Percentiles rank a stretch among this genome's conserved stretches.
Evolutionary conservation across 2,329 filamentous ascomycete species (phyloP).

Genomic region (Ophiostoma sp.): DNA sequence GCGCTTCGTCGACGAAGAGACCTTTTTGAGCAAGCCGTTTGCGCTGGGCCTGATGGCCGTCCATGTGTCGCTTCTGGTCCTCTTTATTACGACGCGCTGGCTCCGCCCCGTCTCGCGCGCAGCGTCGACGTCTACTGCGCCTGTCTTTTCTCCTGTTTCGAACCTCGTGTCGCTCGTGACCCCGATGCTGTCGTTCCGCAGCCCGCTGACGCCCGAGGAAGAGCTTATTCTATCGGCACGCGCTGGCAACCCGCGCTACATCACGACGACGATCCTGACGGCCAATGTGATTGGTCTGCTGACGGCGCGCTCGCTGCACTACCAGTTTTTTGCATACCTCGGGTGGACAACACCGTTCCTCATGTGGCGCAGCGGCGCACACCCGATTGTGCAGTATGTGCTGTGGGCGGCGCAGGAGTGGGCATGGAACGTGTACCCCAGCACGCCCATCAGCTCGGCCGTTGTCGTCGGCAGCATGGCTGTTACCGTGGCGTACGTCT

Average conservation of each 20-base stretch:
- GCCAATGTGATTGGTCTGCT: constrained; percentile 75
- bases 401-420: constrained; percentile 79
- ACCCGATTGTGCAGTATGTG: constrained; percentile 59
- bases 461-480: constrained; percentile 67
- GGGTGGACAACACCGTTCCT: constrained; percentile 85
- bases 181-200: constrained; percentile 19
- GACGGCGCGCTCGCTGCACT: constrained; percentile 83
- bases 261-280: constrained; percentile 69
- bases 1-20: constrained; percentile 83
- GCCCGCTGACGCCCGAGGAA: constrained; percentile 29
- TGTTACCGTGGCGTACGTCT: constrained; percentile 58
- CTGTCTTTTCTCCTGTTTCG: not conserved
- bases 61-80: constrained; percentile 59
- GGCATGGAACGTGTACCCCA: constrained; percentile 94
- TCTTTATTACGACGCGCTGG: constrained; percentile 67
- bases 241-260: constrained; percentile 62
- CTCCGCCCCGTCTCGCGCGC: constrained; percentile 54
- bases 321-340: constrained; percentile 91
- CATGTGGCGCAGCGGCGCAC: constrained; percentile 70
- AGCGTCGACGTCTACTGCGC: constrained; percentile 38
- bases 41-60: constrained; percentile 59
- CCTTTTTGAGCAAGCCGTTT: constrained; percentile 66
- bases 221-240: constrained; percentile 53
- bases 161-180: constrained; percentile 1
- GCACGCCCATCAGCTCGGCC: constrained; percentile 51